phyloP scores from a whole-genome alignment of 495 filamentous ascomycete species.

The Astrothelium subdiscretum region DNA sequence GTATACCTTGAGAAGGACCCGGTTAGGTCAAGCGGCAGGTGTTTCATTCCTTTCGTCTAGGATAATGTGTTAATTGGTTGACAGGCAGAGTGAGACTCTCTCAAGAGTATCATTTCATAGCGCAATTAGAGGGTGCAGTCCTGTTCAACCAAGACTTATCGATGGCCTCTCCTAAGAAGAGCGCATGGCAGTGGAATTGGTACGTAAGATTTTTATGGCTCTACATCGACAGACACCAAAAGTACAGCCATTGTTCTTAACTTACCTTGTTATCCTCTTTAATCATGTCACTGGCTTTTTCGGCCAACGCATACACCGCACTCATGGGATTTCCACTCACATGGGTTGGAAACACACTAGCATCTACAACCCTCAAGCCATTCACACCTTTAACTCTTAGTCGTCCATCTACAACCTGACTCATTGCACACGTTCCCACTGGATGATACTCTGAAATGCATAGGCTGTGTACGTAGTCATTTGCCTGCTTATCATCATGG shows the following conservation, averaged over 20 bases:
- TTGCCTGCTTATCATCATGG: conserved; percentile 6
- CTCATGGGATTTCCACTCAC: conserved; percentile 10
- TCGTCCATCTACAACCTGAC: conserved; percentile 10
- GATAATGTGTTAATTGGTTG: no score
- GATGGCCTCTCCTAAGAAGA: no score
- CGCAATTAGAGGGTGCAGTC: no score
- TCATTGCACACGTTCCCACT: conserved; percentile 14
- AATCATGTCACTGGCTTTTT: conserved; percentile 8
- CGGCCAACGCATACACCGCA: conserved; percentile 14
- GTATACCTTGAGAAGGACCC: no score
- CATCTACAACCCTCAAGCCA: conserved; percentile 14
- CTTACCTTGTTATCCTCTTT: background rate
- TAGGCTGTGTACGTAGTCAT: conserved; percentile 5
- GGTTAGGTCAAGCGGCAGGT: no score
- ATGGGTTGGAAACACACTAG: conserved; percentile 16
- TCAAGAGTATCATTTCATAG: no score
- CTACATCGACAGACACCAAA: background rate
- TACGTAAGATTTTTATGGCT: background rate
- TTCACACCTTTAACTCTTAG: conserved; percentile 12
- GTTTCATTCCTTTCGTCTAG: no score
- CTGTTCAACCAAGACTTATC: no score
- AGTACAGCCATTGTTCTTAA: background rate
- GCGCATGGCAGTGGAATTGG: background rate
- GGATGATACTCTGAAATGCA: conserved; percentile 10
- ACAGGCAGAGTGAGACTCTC: no score